phyloP scores from a whole-genome alignment of 2,329 filamentous ascomycete genomes.

The Corniculantispora saksenae region DNA sequence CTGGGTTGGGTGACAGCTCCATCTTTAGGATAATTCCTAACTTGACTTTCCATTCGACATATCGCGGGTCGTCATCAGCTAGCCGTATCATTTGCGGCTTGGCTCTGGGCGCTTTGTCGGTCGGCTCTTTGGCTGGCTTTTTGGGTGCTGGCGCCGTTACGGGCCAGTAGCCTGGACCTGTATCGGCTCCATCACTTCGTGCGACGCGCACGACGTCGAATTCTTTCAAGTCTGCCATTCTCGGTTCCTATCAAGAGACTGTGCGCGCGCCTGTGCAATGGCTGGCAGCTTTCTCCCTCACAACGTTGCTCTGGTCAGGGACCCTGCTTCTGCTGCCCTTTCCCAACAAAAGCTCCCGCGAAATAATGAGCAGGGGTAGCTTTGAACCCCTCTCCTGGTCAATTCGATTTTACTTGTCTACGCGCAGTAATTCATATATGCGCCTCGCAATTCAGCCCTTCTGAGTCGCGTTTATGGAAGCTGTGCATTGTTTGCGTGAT shows the following conservation, averaged over 20 bases:
- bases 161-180: constrained; percentile 48
- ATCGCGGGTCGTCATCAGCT: constrained; percentile 45
- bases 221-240: constrained; percentile 39
- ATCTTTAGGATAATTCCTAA: constrained; percentile 48
- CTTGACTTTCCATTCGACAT: constrained; percentile 48
- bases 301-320: neutral
- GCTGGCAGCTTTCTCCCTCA: neutral
- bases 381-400: neutral
- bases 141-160: constrained; percentile 34
- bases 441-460: neutral
- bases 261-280: neutral
- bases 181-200: constrained; percentile 49
- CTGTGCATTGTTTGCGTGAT: constrained; percentile 2
- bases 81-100: constrained; percentile 47
- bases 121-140: constrained; percentile 38
- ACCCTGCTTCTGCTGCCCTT: neutral
- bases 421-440: neutral
- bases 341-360: neutral
- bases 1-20: constrained; percentile 42
- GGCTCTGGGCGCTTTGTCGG: constrained; percentile 39
- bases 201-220: constrained; percentile 44
- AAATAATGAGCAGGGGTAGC: neutral
- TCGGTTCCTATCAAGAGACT: neutral
- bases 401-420: constrained; percentile 10
- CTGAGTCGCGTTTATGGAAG: constrained; percentile 10